Evolutionary conservation across 352 stramenopile genomes (phyloP), one percentile per base, ranked within the genome.

Genomic region (Phytophthora cactorum): DNA sequence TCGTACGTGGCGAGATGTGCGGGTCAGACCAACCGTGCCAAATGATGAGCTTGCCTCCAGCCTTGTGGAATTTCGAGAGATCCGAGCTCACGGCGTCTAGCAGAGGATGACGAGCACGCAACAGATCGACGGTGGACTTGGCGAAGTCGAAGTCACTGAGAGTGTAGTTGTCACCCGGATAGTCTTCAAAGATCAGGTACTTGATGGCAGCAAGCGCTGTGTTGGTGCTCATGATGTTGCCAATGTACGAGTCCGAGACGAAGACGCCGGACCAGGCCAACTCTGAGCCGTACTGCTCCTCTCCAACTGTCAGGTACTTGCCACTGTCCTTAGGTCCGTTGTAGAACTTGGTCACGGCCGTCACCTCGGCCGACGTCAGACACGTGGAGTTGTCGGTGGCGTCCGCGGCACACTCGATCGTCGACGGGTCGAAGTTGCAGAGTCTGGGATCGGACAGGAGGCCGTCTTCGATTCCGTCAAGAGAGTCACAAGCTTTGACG

Each of bases 1-100:
- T 84, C 32, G 73, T 79, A 51, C 70, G 77, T 6, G 77, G 67
- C n/a, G 77, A 80, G 50, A 84, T 84, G 49, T 82, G 77, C 11
- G 75, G 77, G 59, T 84, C 74, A 9, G 77, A 63, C 74, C 77
- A 84, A 22, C 77, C 74, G 52, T 84, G 77, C 70, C 73, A 70
- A 31, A 84, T 53, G 53, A 84, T 82, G 29, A 84, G 66, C 46
- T 84, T 84, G 15, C 71, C 74, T 0, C 77, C 77, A 39, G 70
- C 67, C 15, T 45, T 43, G 50, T 78, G 63, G 65, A 82, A 84
- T 7, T 62, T 51, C 1, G 76, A 70, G 39, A 84, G 70, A 47
- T 84, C 64, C 0, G 73, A 59, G 50, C 63, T 84, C 9, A 81
- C 72, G 1, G 77, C 71, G 22, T 82, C 74, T 1, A 84, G 68